A percentile compares a stretch with the other conserved stretches of the same genome.
phyloP scores from a whole-genome alignment of 225 moss, liverwort and hornwort species.

The Ulota crispa region DNA sequence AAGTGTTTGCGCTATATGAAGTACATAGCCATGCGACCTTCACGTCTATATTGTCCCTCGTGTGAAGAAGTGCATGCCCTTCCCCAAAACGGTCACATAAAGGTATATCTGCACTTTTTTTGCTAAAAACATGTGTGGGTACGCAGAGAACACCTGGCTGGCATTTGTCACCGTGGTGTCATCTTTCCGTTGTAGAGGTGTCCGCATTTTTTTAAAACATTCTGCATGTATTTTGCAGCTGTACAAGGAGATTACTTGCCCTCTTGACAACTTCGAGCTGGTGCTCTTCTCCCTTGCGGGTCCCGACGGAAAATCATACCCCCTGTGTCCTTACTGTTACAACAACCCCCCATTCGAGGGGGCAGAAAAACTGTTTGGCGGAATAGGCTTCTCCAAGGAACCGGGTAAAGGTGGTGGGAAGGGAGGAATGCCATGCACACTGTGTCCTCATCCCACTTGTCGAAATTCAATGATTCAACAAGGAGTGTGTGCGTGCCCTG shows the following conservation, averaged over 20 bases:
- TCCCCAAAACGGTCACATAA: constrained; percentile 94
- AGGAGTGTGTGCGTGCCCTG: constrained; percentile 97
- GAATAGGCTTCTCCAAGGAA: constrained; percentile 67
- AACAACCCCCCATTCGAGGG: constrained; percentile 95
- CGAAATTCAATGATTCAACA: constrained; percentile 90
- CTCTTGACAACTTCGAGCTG: constrained; percentile 93
- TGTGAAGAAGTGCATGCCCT: constrained; percentile 97
- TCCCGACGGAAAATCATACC: constrained; percentile 95
- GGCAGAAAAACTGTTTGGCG: constrained; percentile 75
- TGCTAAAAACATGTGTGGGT: not conserved
- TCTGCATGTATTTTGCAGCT: constrained; percentile 55
- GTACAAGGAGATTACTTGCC: constrained; percentile 95
- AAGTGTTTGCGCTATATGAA: constrained; percentile 98
- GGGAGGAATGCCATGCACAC: constrained; percentile 94
- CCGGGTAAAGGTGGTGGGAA: constrained; percentile 65
- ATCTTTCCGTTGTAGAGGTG: not conserved
- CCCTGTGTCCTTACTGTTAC: constrained; percentile 96
- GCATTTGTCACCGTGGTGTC: not conserved
- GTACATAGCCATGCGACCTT: constrained; percentile 97
- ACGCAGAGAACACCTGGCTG: not conserved
- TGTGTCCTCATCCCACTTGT: constrained; percentile 96
- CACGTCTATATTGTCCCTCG: constrained; percentile 90
- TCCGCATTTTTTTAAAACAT: not conserved
- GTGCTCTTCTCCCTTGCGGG: constrained; percentile 91
- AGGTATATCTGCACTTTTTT: constrained; percentile 51